A percentile compares a stretch with the other conserved stretches of the same genome.
These are phyloP conservation scores for Xylaria acuta DNA, from an alignment of 495 filamentous ascomycete species.

Conservation along the genomic window DNA sequence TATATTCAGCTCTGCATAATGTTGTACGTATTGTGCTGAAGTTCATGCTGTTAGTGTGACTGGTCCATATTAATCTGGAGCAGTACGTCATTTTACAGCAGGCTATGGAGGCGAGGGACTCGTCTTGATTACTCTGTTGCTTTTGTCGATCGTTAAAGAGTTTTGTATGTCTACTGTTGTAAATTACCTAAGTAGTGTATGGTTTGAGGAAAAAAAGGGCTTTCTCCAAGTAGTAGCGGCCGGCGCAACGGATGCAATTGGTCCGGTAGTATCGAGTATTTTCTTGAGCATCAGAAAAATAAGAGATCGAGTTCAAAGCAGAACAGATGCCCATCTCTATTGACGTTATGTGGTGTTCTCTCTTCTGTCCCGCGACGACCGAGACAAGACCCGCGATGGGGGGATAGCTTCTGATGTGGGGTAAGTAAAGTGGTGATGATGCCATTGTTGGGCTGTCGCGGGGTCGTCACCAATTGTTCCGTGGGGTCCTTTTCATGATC, in stretches of 20 bases:
- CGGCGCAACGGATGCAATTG: constrained; percentile 11
- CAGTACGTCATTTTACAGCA: neutral
- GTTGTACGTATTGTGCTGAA: neutral
- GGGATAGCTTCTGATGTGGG: constrained; percentile 5
- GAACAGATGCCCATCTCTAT: no score
- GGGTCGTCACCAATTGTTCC: constrained; percentile 2
- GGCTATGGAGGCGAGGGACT: neutral
- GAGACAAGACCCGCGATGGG: neutral
- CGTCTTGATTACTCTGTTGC: neutral
- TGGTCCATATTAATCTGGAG: neutral
- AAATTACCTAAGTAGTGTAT: neutral
- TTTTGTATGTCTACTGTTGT: constrained; percentile 26
- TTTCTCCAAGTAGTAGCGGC: neutral
- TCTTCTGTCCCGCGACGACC: neutral
- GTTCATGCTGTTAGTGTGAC: neutral
- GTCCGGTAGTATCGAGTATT: neutral
- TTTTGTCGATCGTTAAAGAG: constrained; percentile 10
- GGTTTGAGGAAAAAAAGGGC: neutral
- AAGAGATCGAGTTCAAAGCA: neutral
- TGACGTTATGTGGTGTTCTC: neutral
- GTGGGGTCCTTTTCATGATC: constrained; percentile 7
- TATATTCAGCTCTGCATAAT: constrained; percentile 30
- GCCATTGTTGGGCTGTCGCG: constrained; percentile 14
- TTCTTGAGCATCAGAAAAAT: neutral
- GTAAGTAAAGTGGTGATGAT: constrained; percentile 12